Evolutionary conservation across 176 grass and related monocot genomes (phyloP).

Genomic region (Musa troglodytarum): DNA sequence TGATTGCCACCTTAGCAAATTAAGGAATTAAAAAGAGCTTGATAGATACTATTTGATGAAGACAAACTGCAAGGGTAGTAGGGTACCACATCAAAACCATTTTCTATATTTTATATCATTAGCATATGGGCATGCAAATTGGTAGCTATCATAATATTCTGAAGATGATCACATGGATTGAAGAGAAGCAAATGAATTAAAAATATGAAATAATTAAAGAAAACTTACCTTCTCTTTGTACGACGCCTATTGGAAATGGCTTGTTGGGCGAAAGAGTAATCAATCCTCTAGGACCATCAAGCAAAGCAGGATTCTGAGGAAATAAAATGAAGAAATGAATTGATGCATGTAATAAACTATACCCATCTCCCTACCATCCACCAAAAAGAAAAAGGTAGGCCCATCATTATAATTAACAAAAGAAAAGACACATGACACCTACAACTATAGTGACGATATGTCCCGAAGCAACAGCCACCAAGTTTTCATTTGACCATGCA

Average conservation of each 20-base stretch:
- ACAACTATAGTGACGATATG: conserved; percentile 78
- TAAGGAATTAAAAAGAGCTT: too few relatives aligned
- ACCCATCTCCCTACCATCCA: background rate
- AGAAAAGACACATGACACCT: conserved; percentile 4
- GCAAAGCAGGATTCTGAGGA: conserved; percentile 51
- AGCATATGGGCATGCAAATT: too few relatives aligned
- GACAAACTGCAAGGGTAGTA: too few relatives aligned
- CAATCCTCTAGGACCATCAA: conserved; percentile 51
- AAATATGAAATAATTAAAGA: background rate
- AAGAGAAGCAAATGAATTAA: background rate
- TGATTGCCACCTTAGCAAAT: too few relatives aligned
- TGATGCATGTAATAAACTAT: background rate
- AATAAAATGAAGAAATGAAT: background rate
- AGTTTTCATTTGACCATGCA: conserved; percentile 65
- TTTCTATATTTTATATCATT: too few relatives aligned
- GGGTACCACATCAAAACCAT: too few relatives aligned
- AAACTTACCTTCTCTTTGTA: conserved; percentile 62
- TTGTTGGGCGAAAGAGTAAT: conserved; percentile 37
- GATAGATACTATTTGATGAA: too few relatives aligned
- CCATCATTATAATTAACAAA: background rate
- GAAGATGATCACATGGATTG: too few relatives aligned
- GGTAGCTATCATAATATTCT: too few relatives aligned
- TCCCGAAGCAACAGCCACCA: conserved; percentile 74
- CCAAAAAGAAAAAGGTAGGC: background rate
- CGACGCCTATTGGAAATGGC: conserved; percentile 58